phyloP scores from a whole-genome alignment of 495 filamentous ascomycete genomes.

The Pyrenula aspistea region DNA sequence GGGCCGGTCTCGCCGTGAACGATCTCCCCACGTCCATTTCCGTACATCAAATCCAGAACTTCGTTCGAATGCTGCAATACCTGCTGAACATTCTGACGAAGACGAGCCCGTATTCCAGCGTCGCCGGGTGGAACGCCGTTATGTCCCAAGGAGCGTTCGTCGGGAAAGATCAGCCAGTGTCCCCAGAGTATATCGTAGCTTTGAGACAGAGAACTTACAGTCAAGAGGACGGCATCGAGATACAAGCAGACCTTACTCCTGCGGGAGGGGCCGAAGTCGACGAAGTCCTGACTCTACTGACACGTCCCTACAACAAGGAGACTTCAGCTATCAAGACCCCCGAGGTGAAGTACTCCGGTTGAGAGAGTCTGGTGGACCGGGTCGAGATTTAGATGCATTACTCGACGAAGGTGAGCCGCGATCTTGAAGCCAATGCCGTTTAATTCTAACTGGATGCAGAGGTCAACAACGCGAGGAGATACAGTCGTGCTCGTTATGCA shows the following conservation, averaged over 20 bases:
- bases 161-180: background rate
- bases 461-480: background rate
- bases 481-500: background rate
- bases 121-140: background rate
- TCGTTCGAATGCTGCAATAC: background rate
- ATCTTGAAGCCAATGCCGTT: no score
- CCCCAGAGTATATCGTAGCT: background rate
- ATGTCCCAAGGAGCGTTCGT: background rate
- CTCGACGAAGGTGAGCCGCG: background rate
- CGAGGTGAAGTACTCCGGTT: background rate
- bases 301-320: background rate
- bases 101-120: background rate
- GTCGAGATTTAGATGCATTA: background rate
- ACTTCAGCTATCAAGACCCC: background rate
- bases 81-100: background rate
- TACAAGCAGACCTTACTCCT: background rate
- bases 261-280: background rate
- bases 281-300: background rate
- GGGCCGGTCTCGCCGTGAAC: background rate
- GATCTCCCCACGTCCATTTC: background rate
- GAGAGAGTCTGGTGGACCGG: background rate
- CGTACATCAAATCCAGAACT: background rate
- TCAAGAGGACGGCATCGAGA: background rate
- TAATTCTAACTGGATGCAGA: background rate
- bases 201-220: background rate